These are phyloP conservation scores for Ziziphus jujuba DNA, from an alignment of 306 rosid genomes.

Conservation along the genomic window DNA sequence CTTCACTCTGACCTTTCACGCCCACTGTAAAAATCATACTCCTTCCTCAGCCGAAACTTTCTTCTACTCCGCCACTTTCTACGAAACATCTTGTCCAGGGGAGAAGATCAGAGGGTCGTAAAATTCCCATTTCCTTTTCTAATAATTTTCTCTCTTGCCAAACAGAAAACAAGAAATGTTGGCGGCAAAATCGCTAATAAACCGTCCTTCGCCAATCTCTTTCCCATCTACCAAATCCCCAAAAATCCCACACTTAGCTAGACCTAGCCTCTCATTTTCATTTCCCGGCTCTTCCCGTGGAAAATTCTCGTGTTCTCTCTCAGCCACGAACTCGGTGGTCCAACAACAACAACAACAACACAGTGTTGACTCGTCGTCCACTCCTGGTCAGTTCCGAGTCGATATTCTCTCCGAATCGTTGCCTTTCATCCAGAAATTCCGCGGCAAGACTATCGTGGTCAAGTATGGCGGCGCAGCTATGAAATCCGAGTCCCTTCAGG, in stretches of 20 bases:
- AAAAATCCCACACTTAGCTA: conserved; percentile 15
- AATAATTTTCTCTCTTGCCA: no score
- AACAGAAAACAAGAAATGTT: conserved; percentile 31
- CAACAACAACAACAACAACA: no score
- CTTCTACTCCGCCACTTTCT: no score
- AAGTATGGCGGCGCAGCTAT: conserved; percentile 97
- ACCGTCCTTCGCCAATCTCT: conserved; percentile 24
- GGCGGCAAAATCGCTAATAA: conserved; percentile 48
- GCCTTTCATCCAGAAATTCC: conserved; percentile 90
- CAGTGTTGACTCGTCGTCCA: conserved; percentile 1
- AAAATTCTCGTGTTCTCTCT: conserved; percentile 6
- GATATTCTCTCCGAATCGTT: conserved; percentile 91
- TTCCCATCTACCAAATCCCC: conserved; percentile 11
- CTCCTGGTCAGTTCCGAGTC: conserved; percentile 76
- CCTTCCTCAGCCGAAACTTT: no score
- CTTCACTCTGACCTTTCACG: no score
- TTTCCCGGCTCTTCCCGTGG: not conserved
- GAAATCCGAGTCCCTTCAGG: conserved; percentile 77
- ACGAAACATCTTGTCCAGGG: no score
- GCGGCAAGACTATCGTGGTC: conserved; percentile 90
- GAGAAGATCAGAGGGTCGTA: no score
- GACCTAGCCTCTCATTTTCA: conserved; percentile 15
- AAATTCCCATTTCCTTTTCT: no score
- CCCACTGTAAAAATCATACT: no score
- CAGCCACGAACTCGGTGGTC: conserved; percentile 27